Base-by-base conservation (phyloP, 148 eudicot genomes). In the Fagopyrum homotropicum region DNA sequence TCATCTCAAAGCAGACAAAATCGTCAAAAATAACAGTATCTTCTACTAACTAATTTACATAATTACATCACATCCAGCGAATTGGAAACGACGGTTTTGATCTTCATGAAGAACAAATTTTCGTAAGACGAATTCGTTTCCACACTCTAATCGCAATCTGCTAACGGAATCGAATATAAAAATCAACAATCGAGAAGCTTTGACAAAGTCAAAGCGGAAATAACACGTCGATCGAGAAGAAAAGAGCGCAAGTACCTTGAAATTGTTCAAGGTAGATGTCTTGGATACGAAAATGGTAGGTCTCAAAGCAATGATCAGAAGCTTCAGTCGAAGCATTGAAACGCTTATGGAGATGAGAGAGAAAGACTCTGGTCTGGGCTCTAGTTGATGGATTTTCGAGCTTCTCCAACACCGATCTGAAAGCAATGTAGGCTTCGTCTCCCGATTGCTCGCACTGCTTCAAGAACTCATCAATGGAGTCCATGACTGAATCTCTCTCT, bases 201-300 rank as follows among this genome's bases (percentile, higher is more conserved):
- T 49, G 52, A 49, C 52, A 49, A 49, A 49, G 52, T 49, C 52
- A 49, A 49, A 49, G 6, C 52, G 12, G 14, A 49, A 49, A 49
- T 35, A 35, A 49, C 52, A 22, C 63, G 11, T 2, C 63, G 30
- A 57, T 57, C 63, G 72, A 68, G 72, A 19, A 11, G 14, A 46
- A 68, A 9, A 7, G 6, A 30, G 47, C n/a, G 72, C 7, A n/a
- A 30, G 10, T 16, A 89, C 91, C 97, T 85, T 91, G 84, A 48
- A 81, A 80, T 76, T 84, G 95, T 61, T 88, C 87, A 11, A 93
- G 79, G 71, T 83, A 84, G 22, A 91, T 78, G 57, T 91, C 98
- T 30, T 86, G 85, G 80, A 93, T 91, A 16, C 79, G 88, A 80
- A 93, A 93, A 88, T 91, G 98, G 63, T 86, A 91, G 47, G 90